A percentile compares a stretch with the other conserved stretches of the same genome.
Evolutionary conservation across 164 flowering plant genomes (phyloP).

Genomic region (Warburgia ugandensis): DNA sequence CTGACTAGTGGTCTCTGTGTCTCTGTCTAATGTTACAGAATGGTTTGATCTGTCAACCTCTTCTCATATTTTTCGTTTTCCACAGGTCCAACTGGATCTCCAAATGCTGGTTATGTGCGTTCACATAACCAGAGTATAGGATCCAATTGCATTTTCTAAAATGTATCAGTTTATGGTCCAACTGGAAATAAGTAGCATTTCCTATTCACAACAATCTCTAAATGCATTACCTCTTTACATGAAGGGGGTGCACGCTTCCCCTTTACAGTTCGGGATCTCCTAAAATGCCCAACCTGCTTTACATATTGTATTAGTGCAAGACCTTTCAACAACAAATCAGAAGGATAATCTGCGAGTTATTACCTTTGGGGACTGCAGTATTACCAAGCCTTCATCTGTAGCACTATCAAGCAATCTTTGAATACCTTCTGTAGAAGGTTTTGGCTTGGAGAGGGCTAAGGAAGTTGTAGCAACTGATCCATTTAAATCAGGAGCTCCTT

Average conservation of each 20-base stretch:
- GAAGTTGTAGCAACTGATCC: constrained; percentile 43
- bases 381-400: constrained; percentile 61
- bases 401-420: constrained; percentile 48
- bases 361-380: constrained; percentile 68
- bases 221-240: constrained; percentile 86
- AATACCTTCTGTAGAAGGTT: constrained; percentile 17
- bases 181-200: no score
- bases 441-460: constrained; percentile 42
- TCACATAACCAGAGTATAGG: no score
- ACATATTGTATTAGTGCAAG: constrained; percentile 9
- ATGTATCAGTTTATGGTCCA: no score
- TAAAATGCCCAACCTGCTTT: constrained; percentile 69
- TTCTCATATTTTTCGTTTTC: no score
- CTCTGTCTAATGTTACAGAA: no score
- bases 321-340: not conserved
- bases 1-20: no score
- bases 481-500: constrained; percentile 32
- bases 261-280: constrained; percentile 66
- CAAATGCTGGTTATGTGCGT: no score
- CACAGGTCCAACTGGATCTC: no score
- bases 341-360: constrained; percentile 2
- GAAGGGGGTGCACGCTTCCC: constrained; percentile 67
- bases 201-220: no score
- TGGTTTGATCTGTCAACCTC: no score
- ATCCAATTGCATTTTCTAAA: no score